phyloP scores from a whole-genome alignment of 352 stramenopile genomes.

The Phytopythium aichiense region DNA sequence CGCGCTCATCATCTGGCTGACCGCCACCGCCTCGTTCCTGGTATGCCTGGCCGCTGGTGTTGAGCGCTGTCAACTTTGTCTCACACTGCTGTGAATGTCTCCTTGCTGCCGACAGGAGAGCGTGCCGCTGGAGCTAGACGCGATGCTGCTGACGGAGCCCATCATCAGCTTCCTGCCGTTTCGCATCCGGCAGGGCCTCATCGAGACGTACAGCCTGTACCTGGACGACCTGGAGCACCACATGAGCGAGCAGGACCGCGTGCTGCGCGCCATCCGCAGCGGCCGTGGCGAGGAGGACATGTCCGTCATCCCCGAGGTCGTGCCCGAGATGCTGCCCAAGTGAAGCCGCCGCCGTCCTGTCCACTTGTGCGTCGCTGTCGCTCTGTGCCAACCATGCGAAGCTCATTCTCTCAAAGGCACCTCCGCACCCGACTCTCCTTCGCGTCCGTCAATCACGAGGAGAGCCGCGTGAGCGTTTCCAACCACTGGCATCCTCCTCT shows the following conservation, averaged over 20 bases:
- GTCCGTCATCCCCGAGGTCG: conserved; percentile 17
- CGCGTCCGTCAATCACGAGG: background rate
- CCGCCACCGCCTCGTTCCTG: conserved; percentile 79
- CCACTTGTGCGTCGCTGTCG: background rate
- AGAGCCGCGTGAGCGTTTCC: background rate
- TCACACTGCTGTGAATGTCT: background rate
- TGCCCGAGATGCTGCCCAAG: conserved; percentile 7
- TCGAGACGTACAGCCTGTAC: conserved; percentile 87
- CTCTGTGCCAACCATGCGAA: background rate
- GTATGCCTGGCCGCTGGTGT: conserved; percentile 20
- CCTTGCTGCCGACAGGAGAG: conserved; percentile 47
- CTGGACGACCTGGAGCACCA: conserved; percentile 84
- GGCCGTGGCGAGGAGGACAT: conserved; percentile 32
- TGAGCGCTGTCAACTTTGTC: background rate
- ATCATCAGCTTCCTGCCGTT: conserved; percentile 79
- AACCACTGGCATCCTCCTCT: conserved; percentile 14
- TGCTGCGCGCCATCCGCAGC: conserved; percentile 72
- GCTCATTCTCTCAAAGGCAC: background rate
- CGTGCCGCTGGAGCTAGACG: conserved; percentile 80
- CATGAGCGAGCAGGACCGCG: conserved; percentile 76
- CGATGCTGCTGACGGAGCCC: conserved; percentile 79
- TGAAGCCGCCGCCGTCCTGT: background rate
- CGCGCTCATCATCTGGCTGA: conserved; percentile 83
- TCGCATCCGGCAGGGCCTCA: conserved; percentile 82
- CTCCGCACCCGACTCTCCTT: background rate